phyloP scores from a whole-genome alignment of 352 stramenopile genomes.

The Pythium dissotocum region DNA sequence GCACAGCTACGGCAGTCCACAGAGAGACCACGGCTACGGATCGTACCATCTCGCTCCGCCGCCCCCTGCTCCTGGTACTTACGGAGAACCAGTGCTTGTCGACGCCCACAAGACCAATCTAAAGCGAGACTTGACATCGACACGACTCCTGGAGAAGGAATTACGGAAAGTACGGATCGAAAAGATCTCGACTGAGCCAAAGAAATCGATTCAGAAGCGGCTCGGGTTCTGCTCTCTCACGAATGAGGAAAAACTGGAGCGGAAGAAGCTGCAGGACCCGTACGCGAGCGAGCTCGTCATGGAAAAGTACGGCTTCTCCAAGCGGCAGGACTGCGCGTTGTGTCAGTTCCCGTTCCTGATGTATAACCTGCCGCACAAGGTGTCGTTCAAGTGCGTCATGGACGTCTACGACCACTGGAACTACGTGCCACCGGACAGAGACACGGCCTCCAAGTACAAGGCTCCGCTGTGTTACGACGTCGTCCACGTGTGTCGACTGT shows the following conservation, averaged over 20 bases:
- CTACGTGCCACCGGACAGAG: slow-evolving; percentile 49
- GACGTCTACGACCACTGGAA: slow-evolving; percentile 64
- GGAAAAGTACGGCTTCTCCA: slow-evolving; percentile 61
- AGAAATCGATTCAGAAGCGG: slow-evolving; percentile 19
- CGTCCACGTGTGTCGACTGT: slow-evolving; percentile 73
- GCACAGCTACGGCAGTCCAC: slow-evolving; percentile 5
- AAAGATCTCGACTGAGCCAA: slow-evolving; percentile 31
- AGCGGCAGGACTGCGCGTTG: slow-evolving; percentile 62
- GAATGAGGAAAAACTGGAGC: slow-evolving; percentile 24
- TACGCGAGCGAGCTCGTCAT: slow-evolving; percentile 55
- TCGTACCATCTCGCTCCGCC: slow-evolving; percentile 4
- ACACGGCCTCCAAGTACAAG: slow-evolving; percentile 50
- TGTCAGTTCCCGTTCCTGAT: slow-evolving; percentile 56
- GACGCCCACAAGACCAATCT: slow-evolving; percentile 43
- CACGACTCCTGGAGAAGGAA: slow-evolving; percentile 50
- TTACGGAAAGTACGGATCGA: slow-evolving; percentile 52
- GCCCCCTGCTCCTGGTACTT: slow-evolving; percentile 27
- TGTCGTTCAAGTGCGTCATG: slow-evolving; percentile 82
- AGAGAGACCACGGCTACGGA: slow-evolving; percentile 7
- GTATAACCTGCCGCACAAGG: slow-evolving; percentile 63
- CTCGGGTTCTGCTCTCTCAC: slow-evolving; percentile 32
- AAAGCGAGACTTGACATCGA: slow-evolving; percentile 45
- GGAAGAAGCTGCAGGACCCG: slow-evolving; percentile 32
- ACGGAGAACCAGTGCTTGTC: slow-evolving; percentile 42
- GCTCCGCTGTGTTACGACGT: slow-evolving; percentile 71